A percentile compares a stretch with the other conserved stretches of the same genome.
These are phyloP conservation scores for Paramarasmius palmivorus DNA, from an alignment of 1,284 basidiomycete species.

Conservation along the genomic window DNA sequence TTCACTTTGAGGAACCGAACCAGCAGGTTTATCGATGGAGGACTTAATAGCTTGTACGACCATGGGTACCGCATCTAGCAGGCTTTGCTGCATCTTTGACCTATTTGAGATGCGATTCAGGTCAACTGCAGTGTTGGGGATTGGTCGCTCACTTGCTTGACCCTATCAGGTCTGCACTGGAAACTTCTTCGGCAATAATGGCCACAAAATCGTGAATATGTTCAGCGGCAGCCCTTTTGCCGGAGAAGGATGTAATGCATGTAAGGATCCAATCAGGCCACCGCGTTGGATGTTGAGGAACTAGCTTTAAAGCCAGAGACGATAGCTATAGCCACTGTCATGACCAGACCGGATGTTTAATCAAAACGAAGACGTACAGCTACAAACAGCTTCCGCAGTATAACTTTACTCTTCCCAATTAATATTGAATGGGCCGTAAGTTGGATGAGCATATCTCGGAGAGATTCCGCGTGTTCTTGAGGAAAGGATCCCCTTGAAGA, in stretches of 20 bases:
- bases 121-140: constrained; percentile 8
- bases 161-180: constrained; percentile 73
- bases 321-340: constrained; percentile 48
- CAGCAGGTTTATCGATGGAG: constrained; percentile 42
- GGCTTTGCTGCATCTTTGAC: constrained; percentile 66
- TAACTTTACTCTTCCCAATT: constrained; percentile 60
- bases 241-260: constrained; percentile 58
- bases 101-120: constrained; percentile 6
- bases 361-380: constrained; percentile 54
- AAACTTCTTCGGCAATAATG: constrained; percentile 84
- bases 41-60: constrained; percentile 68
- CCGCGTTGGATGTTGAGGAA: constrained; percentile 49
- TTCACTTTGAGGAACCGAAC: constrained; percentile 38
- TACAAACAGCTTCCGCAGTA: constrained; percentile 84
- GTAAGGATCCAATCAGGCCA: constrained; percentile 77
- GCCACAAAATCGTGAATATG: constrained; percentile 75
- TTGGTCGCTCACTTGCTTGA: constrained; percentile 63
- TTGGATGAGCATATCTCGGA: constrained; percentile 65
- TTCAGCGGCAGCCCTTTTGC: constrained; percentile 53
- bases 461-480: constrained; percentile 44
- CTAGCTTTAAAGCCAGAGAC: constrained; percentile 75
- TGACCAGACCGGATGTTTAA: constrained; percentile 10
- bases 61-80: constrained; percentile 65
- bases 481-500: constrained; percentile 63
- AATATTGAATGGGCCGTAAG: constrained; percentile 60